Evolutionary conservation across 148 eudicot genomes (phyloP).

Genomic region (Camellia sinensis): DNA sequence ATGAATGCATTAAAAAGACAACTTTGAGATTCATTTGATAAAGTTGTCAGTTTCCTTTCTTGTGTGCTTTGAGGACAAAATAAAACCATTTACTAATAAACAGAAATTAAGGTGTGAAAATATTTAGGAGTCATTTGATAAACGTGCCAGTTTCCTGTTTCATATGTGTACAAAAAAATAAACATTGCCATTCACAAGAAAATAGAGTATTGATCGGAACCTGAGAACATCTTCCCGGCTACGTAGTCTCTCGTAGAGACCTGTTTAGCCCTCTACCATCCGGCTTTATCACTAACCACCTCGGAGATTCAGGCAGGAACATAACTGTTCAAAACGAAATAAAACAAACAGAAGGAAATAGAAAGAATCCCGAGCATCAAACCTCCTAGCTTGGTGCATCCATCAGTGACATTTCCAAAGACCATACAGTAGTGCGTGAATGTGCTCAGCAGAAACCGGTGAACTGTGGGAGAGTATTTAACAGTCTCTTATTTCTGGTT

Average conservation of each 20-base stretch:
- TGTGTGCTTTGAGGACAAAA: too few species aligned
- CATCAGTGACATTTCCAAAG: conserved; percentile 74
- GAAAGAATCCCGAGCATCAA: conserved; percentile 88
- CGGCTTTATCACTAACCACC: conserved; percentile 93
- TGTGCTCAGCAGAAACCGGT: conserved; percentile 82
- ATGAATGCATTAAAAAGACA: neutral
- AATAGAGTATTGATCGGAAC: conserved; percentile 29
- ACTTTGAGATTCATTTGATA: neutral
- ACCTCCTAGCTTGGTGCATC: conserved; percentile 80
- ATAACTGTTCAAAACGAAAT: conserved; percentile 50
- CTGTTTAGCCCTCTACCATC: conserved; percentile 76
- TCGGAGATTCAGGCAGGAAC: conserved; percentile 91
- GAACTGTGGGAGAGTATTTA: conserved; percentile 91
- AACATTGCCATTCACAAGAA: neutral
- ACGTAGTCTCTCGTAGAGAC: conserved; percentile 64
- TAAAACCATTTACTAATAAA: too few species aligned
- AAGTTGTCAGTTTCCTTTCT: neutral
- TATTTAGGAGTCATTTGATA: too few species aligned
- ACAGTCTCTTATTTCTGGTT: conserved; percentile 74
- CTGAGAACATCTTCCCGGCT: conserved; percentile 84
- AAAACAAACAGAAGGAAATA: conserved; percentile 62
- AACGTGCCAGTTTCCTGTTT: too few species aligned
- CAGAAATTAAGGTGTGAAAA: too few species aligned
- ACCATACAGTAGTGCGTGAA: conserved; percentile 83
- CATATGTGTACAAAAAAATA: too few species aligned